These are phyloP conservation scores for Neobulgaria alba DNA, from an alignment of 2,329 filamentous ascomycete genomes.

Conservation along the genomic window DNA sequence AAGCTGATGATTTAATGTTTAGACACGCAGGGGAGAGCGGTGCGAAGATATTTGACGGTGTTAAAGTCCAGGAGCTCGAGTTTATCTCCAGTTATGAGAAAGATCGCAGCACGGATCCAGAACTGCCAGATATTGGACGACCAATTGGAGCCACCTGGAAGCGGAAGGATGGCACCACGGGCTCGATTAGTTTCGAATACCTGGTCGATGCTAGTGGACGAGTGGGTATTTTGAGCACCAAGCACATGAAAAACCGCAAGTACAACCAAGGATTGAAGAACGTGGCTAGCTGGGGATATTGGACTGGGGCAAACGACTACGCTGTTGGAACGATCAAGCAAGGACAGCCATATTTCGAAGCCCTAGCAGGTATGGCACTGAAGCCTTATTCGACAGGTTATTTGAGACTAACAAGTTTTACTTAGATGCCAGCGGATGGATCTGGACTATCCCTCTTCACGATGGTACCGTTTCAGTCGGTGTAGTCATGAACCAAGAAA, in stretches of 20 bases:
- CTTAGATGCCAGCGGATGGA: conserved; percentile 39
- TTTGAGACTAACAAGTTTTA: too few species aligned
- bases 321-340: conserved; percentile 30
- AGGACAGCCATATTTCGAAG: conserved; percentile 37
- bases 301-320: conserved; percentile 30
- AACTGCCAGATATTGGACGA: conserved; percentile 19
- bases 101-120: too few species aligned
- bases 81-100: too few species aligned
- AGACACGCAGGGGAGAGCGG: conserved; percentile 33
- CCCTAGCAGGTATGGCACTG: conserved; percentile 25
- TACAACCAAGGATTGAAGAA: conserved; percentile 42
- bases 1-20: conserved; percentile 38
- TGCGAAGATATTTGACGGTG: conserved; percentile 34
- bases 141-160: conserved; percentile 32
- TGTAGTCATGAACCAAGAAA: conserved; percentile 34
- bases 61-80: conserved; percentile 31
- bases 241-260: conserved; percentile 39
- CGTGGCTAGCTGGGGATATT: conserved; percentile 42
- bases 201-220: conserved; percentile 41
- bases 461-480: conserved; percentile 37
- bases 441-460: conserved; percentile 42
- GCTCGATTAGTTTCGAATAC: conserved; percentile 38
- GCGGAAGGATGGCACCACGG: conserved; percentile 28
- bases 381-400: too few species aligned
- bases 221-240: conserved; percentile 36